Percentiles rank a stretch among this genome's conserved stretches.
phyloP scores from a whole-genome alignment of 345 rosid species.

The Linum usitatissimum region DNA sequence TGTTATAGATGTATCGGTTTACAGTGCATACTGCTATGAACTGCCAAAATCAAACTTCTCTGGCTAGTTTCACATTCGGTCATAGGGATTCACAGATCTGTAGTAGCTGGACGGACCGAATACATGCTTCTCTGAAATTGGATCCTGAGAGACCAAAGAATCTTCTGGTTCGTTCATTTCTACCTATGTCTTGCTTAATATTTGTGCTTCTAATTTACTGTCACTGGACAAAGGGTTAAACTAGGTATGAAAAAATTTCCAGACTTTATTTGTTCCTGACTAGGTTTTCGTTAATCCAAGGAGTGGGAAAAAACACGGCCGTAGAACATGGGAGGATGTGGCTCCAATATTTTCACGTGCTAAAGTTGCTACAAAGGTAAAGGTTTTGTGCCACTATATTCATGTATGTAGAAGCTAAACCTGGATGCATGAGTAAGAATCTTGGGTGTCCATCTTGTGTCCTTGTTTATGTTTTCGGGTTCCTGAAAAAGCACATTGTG shows the following conservation, averaged over 20 bases:
- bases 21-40: slow-evolving; percentile 42
- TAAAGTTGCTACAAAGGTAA: slow-evolving; percentile 61
- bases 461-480: neutral
- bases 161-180: slow-evolving; percentile 49
- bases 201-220: slow-evolving; percentile 10
- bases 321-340: slow-evolving; percentile 64
- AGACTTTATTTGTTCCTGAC: slow-evolving; percentile 16
- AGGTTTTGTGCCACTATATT: neutral
- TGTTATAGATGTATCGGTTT: slow-evolving; percentile 60
- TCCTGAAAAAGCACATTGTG: neutral
- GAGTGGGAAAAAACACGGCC: slow-evolving; percentile 79
- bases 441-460: neutral
- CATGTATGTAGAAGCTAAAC: neutral
- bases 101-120: slow-evolving; percentile 54
- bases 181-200: neutral
- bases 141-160: slow-evolving; percentile 64
- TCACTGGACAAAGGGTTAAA: slow-evolving; percentile 8
- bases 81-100: slow-evolving; percentile 55
- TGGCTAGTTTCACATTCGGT: slow-evolving; percentile 43
- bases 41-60: slow-evolving; percentile 55
- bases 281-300: slow-evolving; percentile 79
- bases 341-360: slow-evolving; percentile 65
- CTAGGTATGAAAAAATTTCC: slow-evolving; percentile 11
- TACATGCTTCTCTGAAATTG: slow-evolving; percentile 38
- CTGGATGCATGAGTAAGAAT: neutral